Conservation (phyloP, 1,284 basidiomycete genomes). For the Blastosporella zonata region DNA sequence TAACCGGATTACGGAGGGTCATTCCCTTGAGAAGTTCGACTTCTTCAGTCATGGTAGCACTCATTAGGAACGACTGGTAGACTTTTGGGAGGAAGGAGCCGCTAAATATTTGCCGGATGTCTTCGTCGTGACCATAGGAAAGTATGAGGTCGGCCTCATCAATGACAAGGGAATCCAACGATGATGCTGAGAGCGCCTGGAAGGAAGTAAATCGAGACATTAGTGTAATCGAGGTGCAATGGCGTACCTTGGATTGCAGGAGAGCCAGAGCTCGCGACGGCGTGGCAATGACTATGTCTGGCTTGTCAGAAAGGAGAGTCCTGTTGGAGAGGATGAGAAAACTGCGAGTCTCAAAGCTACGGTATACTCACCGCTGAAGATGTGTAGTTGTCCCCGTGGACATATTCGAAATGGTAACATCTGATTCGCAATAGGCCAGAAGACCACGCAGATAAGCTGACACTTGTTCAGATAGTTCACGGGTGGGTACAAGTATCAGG, state of each 20-base stretch:
- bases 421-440: slow-evolving; percentile 73
- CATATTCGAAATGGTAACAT: slow-evolving; percentile 77
- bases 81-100: slow-evolving; percentile 81
- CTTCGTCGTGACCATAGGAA: slow-evolving; percentile 95
- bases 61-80: slow-evolving; percentile 96
- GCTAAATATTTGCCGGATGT: slow-evolving; percentile 82
- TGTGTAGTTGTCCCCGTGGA: slow-evolving; percentile 72
- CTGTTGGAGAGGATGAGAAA: slow-evolving; percentile 35
- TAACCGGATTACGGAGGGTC: slow-evolving; percentile 81
- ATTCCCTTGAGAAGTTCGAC: slow-evolving; percentile 90
- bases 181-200: slow-evolving; percentile 57
- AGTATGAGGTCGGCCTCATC: slow-evolving; percentile 98
- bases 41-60: slow-evolving; percentile 96
- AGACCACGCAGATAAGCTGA: slow-evolving; percentile 67
- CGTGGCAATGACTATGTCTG: slow-evolving; percentile 91
- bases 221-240: background rate
- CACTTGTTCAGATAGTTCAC: slow-evolving; percentile 93
- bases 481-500: slow-evolving; percentile 90
- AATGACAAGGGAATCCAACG: slow-evolving; percentile 86
- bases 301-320: slow-evolving; percentile 81
- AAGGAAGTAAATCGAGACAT: background rate
- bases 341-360: background rate
- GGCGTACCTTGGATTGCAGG: slow-evolving; percentile 71
- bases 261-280: slow-evolving; percentile 82
- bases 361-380: slow-evolving; percentile 66